These are phyloP conservation scores for Fusarium nematophilum DNA, from an alignment of 2,329 filamentous ascomycete species.

Conservation along the genomic window DNA sequence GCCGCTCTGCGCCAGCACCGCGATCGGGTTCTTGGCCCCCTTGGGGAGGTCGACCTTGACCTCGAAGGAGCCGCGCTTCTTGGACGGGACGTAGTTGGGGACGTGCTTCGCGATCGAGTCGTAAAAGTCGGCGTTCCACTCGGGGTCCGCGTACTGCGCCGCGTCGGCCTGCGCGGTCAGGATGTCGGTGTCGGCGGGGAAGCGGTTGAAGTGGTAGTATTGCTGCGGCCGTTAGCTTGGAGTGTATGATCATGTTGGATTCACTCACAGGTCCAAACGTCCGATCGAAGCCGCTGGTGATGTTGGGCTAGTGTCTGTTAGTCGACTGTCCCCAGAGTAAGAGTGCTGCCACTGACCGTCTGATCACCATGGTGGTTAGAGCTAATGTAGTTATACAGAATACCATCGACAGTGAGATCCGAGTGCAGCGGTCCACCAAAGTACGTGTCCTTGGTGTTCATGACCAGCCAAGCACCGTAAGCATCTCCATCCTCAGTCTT, in stretches of 20 bases:
- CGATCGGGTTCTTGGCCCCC: conserved; percentile 63
- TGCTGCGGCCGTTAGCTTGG: conserved; percentile 50
- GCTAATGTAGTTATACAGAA: conserved; percentile 72
- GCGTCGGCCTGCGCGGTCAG: conserved; percentile 65
- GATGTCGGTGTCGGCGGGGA: conserved; percentile 57
- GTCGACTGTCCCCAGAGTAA: not conserved
- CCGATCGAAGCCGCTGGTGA: conserved; percentile 72
- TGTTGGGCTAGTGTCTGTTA: conserved; percentile 60
- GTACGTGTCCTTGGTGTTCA: conserved; percentile 73
- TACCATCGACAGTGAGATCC: conserved; percentile 72
- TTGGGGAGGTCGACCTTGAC: conserved; percentile 63
- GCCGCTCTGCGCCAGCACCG: conserved; percentile 58
- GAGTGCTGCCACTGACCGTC: conserved; percentile 45
- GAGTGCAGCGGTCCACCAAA: conserved; percentile 72
- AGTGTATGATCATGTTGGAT: too few species aligned
- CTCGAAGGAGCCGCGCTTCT: conserved; percentile 61
- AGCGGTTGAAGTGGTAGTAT: conserved; percentile 72
- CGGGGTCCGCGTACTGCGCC: conserved; percentile 58
- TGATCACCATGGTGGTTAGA: conserved; percentile 73
- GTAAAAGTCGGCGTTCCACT: conserved; percentile 71
- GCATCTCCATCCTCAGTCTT: conserved; percentile 61
- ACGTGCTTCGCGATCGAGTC: conserved; percentile 70
- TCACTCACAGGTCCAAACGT: conserved; percentile 67
- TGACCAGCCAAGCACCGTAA: conserved; percentile 72
- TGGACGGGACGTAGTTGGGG: conserved; percentile 67